Evolutionary conservation across 768 basidiomycete species (phyloP).

Genomic region (Pulveroboletus sp.): DNA sequence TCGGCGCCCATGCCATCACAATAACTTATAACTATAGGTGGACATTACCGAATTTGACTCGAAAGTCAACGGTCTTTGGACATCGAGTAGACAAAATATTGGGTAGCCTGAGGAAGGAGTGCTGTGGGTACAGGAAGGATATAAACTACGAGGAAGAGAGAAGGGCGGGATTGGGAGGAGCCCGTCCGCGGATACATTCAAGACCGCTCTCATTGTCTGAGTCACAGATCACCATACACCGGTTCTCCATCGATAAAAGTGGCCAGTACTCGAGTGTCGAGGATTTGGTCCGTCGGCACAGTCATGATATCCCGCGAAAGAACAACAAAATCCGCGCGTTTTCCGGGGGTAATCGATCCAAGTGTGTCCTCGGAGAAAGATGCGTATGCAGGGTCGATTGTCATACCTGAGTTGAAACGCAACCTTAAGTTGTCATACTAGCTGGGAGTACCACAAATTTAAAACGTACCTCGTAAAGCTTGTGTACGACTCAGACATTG

Average conservation of each 20-base stretch:
- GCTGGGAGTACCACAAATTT: not conserved
- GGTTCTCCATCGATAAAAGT: slow-evolving; percentile 77
- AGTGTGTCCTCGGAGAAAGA: slow-evolving; percentile 49
- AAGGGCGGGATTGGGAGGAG: too few relatives aligned
- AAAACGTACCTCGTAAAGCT: slow-evolving; percentile 64
- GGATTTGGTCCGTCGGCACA: slow-evolving; percentile 54
- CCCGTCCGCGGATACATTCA: too few relatives aligned
- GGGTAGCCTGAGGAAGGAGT: too few relatives aligned
- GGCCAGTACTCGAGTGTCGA: slow-evolving; percentile 63
- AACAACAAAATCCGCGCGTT: slow-evolving; percentile 83
- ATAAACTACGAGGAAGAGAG: too few relatives aligned
- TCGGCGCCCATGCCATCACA: too few relatives aligned
- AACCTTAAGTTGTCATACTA: not conserved
- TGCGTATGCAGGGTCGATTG: slow-evolving; percentile 83
- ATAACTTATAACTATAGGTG: too few relatives aligned
- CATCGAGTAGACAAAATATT: too few relatives aligned
- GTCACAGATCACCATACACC: slow-evolving; percentile 42
- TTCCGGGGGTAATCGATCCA: slow-evolving; percentile 78
- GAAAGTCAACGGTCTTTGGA: too few relatives aligned
- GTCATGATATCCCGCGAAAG: slow-evolving; percentile 81
- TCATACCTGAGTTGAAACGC: slow-evolving; percentile 67
- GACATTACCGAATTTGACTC: too few relatives aligned
- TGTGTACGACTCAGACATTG: slow-evolving; percentile 74
- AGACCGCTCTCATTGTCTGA: too few relatives aligned
- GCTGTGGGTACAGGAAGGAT: too few relatives aligned